phyloP scores from a whole-genome alignment of 2,329 filamentous ascomycete species.

The Basipetospora chlamydospora region DNA sequence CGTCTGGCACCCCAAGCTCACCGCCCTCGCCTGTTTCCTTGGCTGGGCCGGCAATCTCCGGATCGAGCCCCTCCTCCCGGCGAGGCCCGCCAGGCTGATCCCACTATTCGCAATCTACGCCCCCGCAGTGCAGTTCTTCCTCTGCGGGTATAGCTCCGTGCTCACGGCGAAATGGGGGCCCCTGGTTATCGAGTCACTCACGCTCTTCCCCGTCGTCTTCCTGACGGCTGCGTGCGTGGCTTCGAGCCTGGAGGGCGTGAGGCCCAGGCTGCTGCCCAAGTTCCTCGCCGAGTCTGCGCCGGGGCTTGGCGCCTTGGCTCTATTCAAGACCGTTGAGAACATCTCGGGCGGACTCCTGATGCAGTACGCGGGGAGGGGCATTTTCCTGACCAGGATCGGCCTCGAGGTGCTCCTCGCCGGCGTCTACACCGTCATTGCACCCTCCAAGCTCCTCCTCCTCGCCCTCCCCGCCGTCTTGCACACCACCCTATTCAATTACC shows the following conservation, averaged over 20 bases:
- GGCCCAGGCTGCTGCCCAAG: conserved; percentile 38
- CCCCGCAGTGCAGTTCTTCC: conserved; percentile 55
- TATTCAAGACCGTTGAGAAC: conserved; percentile 41
- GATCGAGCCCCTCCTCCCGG: conserved; percentile 31
- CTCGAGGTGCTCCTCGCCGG: conserved; percentile 54
- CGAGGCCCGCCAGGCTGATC: conserved; percentile 38
- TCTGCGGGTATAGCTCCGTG: conserved; percentile 50
- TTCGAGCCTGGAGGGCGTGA: conserved; percentile 46
- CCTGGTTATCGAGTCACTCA: conserved; percentile 56
- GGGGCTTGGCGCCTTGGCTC: conserved; percentile 49
- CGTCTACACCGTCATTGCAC: conserved; percentile 50
- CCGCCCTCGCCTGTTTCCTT: conserved; percentile 51
- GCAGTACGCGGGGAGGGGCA: conserved; percentile 41
- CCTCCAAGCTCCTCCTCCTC: conserved; percentile 52
- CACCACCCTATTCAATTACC: conserved; percentile 57
- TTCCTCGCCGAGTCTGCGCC: conserved; percentile 49
- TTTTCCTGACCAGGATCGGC: conserved; percentile 56
- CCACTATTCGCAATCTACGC: conserved; percentile 64
- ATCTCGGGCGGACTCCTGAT: conserved; percentile 25
- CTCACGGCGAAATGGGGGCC: conserved; percentile 63
- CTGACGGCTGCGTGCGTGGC: conserved; percentile 50
- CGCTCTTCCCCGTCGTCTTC: conserved; percentile 54
- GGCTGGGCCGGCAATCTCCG: conserved; percentile 57
- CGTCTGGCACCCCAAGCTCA: conserved; percentile 53
- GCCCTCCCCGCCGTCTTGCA: conserved; percentile 61